Base-by-base conservation (phyloP, 495 filamentous ascomycete genomes). In the Penicillium tannophilum region DNA sequence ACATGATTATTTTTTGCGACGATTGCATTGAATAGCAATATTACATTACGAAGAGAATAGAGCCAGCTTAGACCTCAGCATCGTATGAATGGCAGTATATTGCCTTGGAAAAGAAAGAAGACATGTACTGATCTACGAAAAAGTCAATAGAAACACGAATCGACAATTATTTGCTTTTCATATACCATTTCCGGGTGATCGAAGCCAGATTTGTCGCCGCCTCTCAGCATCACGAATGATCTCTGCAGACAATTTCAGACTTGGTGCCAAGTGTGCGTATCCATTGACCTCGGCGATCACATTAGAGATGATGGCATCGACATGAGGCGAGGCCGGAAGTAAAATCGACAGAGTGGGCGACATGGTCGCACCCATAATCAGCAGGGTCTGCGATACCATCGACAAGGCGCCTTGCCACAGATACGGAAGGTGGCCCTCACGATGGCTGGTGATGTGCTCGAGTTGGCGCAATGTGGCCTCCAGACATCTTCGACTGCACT, bases 281-380 rank as follows among this genome's bases (percentile, higher is more conserved):
- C 84, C 78, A 65, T 88, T 86, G 17, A 91, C 85, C 68, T 92
- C 90, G 62, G 80, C 75, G 42, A 91, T 83, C 19, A 91, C 89
- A 44, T 86, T 82, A 62, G 85, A 84, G 74, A 92, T 91, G 63
- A 92, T 89, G 36, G 81, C 77, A 67, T 92, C 87, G 52, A 91
- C 84, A 54, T 82, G 77, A 14, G 78, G 69, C 10, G 82, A 73
- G 8, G 86, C 83, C 49, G 88, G 85, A 17, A 92, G 82, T 23
- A 91, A 81, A 42, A 75, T 79, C 12, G 84, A 84, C 10, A 92
- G 81, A 8, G 85, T 85, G 11, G 85, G 86, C n/a, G 86, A 90
- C 86, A 93, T 90, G 17, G 86, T 92, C 50, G 89, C 89, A 7
- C 89, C 89, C 90, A 92, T 93, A 36, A 93, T 84, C 41, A 93